A percentile compares a stretch with the other conserved stretches of the same genome.
Evolutionary conservation across 2,329 filamentous ascomycete genomes (phyloP).

Genomic region (Paecilomyces sp.): DNA sequence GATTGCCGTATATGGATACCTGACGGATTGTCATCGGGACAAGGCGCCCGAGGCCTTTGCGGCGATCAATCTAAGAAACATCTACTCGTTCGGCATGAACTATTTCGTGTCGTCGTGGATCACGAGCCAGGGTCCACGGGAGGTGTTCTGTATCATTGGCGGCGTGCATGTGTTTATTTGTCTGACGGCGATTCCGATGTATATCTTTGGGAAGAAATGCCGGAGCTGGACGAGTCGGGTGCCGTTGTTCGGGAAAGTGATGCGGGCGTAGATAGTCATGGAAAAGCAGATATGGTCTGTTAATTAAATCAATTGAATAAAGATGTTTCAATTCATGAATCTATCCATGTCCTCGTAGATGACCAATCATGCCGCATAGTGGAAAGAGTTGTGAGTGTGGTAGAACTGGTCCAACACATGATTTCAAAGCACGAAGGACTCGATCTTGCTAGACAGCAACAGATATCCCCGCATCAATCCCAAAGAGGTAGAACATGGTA

Average conservation of each 20-base stretch:
- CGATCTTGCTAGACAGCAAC: too few species aligned
- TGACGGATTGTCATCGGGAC: slow-evolving; percentile 26
- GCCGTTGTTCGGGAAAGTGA: not conserved
- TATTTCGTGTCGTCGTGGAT: slow-evolving; percentile 30
- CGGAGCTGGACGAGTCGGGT: slow-evolving; percentile 14
- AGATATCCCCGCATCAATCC: not conserved
- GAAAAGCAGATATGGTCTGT: too few species aligned
- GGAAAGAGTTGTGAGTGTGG: too few species aligned
- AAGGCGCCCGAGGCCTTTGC: slow-evolving; percentile 24
- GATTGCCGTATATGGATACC: slow-evolving; percentile 22
- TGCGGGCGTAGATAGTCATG: not conserved
- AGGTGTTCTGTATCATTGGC: slow-evolving; percentile 27
- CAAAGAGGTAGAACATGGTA: not conserved
- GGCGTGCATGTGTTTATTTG: slow-evolving; percentile 28
- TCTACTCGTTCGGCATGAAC: slow-evolving; percentile 27
- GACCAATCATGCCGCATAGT: not conserved
- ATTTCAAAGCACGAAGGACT: too few species aligned
- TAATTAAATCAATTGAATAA: not conserved
- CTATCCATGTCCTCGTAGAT: too few species aligned
- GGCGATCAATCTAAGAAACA: slow-evolving; percentile 17
- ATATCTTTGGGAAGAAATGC: slow-evolving; percentile 27
- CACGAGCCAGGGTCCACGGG: slow-evolving; percentile 20
- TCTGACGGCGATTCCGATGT: slow-evolving; percentile 25
- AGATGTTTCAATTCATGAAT: too few species aligned
- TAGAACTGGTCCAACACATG: too few species aligned